Evolutionary conservation across 2,329 filamentous ascomycete species (phyloP), one percentile per base, ranked within the genome.

Genomic region (Coccinonectria pachysandricola): DNA sequence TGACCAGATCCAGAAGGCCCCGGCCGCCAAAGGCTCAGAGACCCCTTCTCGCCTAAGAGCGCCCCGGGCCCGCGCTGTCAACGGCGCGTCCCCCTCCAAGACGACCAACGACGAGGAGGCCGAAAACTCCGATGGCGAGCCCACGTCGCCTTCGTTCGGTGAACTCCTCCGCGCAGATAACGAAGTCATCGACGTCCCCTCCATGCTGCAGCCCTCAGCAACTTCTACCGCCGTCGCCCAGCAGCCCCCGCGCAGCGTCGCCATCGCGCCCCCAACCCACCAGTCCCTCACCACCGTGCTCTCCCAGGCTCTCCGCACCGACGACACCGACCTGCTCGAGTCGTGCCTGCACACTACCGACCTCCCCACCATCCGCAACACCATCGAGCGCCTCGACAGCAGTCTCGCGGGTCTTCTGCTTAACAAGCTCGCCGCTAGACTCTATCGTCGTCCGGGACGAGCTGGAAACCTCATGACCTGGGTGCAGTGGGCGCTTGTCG

Each of bases 401-500:
- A 70, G 76, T 3, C 74, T 95, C 13, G 87, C 91, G 6, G 79
- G 76, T 18, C 69, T 63, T 6, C 69, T 98, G 7, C 71, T 98
- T 31, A 75, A 77, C 46, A 86, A 84, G 54, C 71, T 98, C 26
- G 84, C 91, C 7, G 81, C 92, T 42, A 73, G 87, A 32, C 72
- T 98, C 51, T 79, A 94, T 56, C 74, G 80, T 40, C 75, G 85
- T 22, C 91, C 91, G 1, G 91, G 88, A 4, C 75, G 91, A 28
- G 88, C 91, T 9, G 86, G 87, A 26, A 83, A 79, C 48, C 71
- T 98, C 16, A 87, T 95, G 70, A 74, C 81, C 10, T 98, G 91
- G 87, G 81, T 96, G 21, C 87, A 95, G 57, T 94, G 86, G 84
- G 88, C 85, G 2, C 71, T 95, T 28, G 75, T 95, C 17, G 79